Base-by-base conservation (phyloP, 192 early-diverging fungal species). In the Gryganskiella cystojenkinii region DNA sequence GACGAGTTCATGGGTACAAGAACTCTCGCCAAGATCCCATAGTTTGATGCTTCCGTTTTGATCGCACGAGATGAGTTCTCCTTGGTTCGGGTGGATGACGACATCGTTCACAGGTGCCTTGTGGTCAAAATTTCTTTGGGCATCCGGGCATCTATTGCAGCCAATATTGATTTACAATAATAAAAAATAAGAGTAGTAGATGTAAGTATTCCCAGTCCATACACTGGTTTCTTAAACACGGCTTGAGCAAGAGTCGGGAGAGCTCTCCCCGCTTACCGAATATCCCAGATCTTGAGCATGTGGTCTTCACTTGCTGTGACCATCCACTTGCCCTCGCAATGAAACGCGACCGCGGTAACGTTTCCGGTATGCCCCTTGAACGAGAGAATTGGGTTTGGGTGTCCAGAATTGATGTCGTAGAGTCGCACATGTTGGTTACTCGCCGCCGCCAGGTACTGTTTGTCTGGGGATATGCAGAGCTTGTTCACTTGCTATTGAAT, bases 401-500 rank as follows among this genome's bases (percentile, higher is more conserved):
- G 90, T 62, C 84, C 85, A 17, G 89, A 89, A 59, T 92, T 92
- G 56, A 95, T 93, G 64, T 95, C 94, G 65, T 93, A 95, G 34
- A 95, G 73, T 53, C 92, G 83, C 34, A 95, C 90, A 80, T 89
- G 86, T 59, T 93, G 94, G 63, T 96, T 93, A 87, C 92, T 93
- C 28, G 94, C 93, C 13, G 95, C 95, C 15, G 90, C 95, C 17
- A 96, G 74, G 71, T 90, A 92, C 24, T 93, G 85, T 64, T 96
- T 96, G 72, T 96, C 95, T 9, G 94, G 94, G 14, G 95, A 95
- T 13, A 96, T 95, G 40, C 90, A 89, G 31, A 96, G 80, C 50
- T 90, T 76, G 75, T 96, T 96, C 22, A 96, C 92, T 90, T 95
- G 94, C 93, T 95, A 54, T 53, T 24, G 9, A 59, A 27, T 27